These are phyloP conservation scores for Triticum aestivum DNA, from an alignment of 176 grass and related monocot species.

Conservation along the genomic window DNA sequence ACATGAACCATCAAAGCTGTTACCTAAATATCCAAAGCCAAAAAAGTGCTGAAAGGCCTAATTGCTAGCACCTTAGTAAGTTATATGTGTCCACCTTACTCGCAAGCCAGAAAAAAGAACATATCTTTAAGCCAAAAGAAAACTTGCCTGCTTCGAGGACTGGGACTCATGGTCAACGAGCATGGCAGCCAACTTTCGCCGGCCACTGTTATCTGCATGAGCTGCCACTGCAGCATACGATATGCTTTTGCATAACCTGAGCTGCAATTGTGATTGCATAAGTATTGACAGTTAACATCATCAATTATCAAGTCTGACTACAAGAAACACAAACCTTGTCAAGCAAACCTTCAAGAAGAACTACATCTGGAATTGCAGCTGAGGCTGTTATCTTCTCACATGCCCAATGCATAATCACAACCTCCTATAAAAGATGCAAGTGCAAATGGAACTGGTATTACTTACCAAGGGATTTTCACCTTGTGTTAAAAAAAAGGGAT, in stretches of 20 bases:
- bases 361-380: slow-evolving; percentile 65
- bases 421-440: slow-evolving; percentile 65
- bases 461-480: slow-evolving; percentile 8
- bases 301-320: slow-evolving; percentile 13
- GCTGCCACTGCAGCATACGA: slow-evolving; percentile 93
- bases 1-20: slow-evolving; percentile 2
- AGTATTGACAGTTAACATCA: slow-evolving; percentile 5
- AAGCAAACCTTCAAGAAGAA: slow-evolving; percentile 85
- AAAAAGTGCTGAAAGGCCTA: slow-evolving; percentile 8
- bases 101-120: neutral
- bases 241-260: slow-evolving; percentile 98
- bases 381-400: slow-evolving; percentile 95
- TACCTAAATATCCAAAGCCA: slow-evolving; percentile 1
- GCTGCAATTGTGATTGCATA: slow-evolving; percentile 45
- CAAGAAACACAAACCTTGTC: slow-evolving; percentile 75
- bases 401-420: slow-evolving; percentile 99
- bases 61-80: neutral
- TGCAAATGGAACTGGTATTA: slow-evolving; percentile 36
- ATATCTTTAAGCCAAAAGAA: slow-evolving; percentile 26
- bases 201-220: slow-evolving; percentile 89
- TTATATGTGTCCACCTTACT: slow-evolving; percentile 4
- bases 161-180: slow-evolving; percentile 90
- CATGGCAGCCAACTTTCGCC: slow-evolving; percentile 84
- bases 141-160: slow-evolving; percentile 86
- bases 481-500: neutral